Percentiles rank a stretch among this genome's conserved stretches.
Conservation (phyloP, 768 basidiomycete species). For the Pisolithus marmoratus region DNA sequence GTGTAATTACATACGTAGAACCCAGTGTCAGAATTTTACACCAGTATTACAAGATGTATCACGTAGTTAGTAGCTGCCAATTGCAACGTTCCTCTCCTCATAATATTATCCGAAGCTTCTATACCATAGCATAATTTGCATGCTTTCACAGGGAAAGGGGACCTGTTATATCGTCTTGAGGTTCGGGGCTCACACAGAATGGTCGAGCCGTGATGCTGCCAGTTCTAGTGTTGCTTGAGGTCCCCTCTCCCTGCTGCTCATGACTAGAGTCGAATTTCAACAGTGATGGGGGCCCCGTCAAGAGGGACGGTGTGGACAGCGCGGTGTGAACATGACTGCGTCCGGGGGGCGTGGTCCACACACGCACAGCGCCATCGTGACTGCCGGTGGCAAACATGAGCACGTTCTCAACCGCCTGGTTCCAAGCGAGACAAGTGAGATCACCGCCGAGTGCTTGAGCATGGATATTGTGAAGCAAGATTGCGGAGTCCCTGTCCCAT, state of each 20-base stretch:
- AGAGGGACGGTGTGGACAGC: background rate
- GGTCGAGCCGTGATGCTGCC: background rate
- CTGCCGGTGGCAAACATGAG: constrained; percentile 71
- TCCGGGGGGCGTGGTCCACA: constrained; percentile 46
- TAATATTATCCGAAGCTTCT: background rate
- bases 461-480: constrained; percentile 58
- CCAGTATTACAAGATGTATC: too few relatives aligned
- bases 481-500: constrained; percentile 73
- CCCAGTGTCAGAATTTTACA: too few relatives aligned
- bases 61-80: too few relatives aligned
- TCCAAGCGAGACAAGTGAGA: constrained; percentile 73
- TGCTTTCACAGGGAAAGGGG: background rate
- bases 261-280: background rate
- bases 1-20: too few relatives aligned
- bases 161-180: background rate
- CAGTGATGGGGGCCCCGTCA: background rate
- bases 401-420: constrained; percentile 50
- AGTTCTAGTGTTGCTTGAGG: background rate
- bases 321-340: background rate
- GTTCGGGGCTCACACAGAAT: background rate
- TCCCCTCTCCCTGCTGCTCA: background rate
- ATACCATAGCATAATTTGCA: background rate
- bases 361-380: constrained; percentile 62
- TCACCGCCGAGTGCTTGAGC: constrained; percentile 52
- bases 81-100: too few relatives aligned